Evolutionary conservation across 108 stramenopile genomes (phyloP), one percentile per base, ranked within the genome.

Genomic region (Stephanodiscus triporus): DNA sequence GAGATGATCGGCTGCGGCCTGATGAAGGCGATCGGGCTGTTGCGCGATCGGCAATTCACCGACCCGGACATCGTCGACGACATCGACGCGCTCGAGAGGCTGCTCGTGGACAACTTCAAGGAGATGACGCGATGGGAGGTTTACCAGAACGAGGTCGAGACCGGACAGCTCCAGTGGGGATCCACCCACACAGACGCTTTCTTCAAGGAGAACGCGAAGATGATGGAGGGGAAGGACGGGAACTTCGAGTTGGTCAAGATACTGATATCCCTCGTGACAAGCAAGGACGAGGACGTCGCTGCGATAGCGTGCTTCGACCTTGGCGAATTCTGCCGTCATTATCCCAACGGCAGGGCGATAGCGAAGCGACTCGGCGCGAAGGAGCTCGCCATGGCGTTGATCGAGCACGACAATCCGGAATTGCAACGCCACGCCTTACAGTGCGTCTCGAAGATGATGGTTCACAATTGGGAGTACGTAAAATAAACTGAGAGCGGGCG

Each of bases 251-350:
- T 84, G 54, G 68, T 90, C 30, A 93, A 97, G 75, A 66, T 75
- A 22, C 87, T 96, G 23, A 84, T 96, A 70, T 71, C 69, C 17
- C 70, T 96, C 40, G 78, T 96, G n/a, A 66, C 69, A 45, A 72
- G 69, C 66, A 79, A 84, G 54, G 86, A 90, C 65, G 78, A 86
- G 36, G 87, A 93, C 54, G 81, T 91, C 34, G 73, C 91, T 3
- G 88, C 96, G 26, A 92, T 97, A 64, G 96, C 96, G 10, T 93
- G 91, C 71, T 96, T 86, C 70, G 98, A 97, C 78, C 75, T 98
- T 23, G 98, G 97, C 5, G 97, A 97, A 70, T 97, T 97, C 73
- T 89, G 88, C 27, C 91, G 96, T 29, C 85, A 93, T 63, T 97
- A 97, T 77, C 96, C 98, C 20, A 96, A 94, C 72, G 96, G 97